Conservation (phyloP, 495 filamentous ascomycete genomes). For the Bacidia gigantensis region DNA sequence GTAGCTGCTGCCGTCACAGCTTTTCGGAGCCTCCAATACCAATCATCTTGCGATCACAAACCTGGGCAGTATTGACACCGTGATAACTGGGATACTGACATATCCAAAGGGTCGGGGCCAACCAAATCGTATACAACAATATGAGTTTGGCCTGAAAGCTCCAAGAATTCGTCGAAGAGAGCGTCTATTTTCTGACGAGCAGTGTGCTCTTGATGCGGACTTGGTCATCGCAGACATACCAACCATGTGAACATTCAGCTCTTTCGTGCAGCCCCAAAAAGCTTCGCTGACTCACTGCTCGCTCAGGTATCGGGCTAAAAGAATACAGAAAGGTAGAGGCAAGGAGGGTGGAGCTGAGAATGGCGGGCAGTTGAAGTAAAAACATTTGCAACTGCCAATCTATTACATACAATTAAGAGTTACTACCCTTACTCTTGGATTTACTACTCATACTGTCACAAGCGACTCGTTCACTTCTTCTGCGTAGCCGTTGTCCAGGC, state of each 20-base stretch:
- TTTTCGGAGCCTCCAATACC: slow-evolving; percentile 44
- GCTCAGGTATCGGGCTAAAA: too few relatives aligned
- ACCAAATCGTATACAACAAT: not conserved
- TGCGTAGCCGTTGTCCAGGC: too few relatives aligned
- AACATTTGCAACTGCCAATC: too few relatives aligned
- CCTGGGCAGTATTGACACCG: slow-evolving; percentile 50
- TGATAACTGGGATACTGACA: slow-evolving; percentile 47
- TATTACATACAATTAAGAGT: too few relatives aligned
- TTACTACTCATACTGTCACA: not conserved
- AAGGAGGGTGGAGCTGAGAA: too few relatives aligned
- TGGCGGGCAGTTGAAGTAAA: too few relatives aligned
- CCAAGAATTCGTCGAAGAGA: slow-evolving; percentile 51
- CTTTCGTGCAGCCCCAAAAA: too few relatives aligned
- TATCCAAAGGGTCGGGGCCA: slow-evolving; percentile 43
- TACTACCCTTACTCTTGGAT: too few relatives aligned
- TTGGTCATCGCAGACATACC: slow-evolving; percentile 24
- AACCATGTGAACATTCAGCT: too few relatives aligned
- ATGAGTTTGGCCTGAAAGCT: slow-evolving; percentile 29
- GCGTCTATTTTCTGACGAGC: slow-evolving; percentile 19
- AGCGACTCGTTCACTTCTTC: too few relatives aligned
- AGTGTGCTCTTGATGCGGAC: slow-evolving; percentile 27
- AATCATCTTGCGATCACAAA: slow-evolving; percentile 40
- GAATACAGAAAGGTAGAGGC: too few relatives aligned
- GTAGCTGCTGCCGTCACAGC: slow-evolving; percentile 49
- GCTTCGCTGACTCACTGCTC: too few relatives aligned